A percentile compares a stretch with the other conserved stretches of the same genome.
These are phyloP conservation scores for Paspalum notatum DNA, from an alignment of 176 grass and related monocot genomes.

Conservation along the genomic window DNA sequence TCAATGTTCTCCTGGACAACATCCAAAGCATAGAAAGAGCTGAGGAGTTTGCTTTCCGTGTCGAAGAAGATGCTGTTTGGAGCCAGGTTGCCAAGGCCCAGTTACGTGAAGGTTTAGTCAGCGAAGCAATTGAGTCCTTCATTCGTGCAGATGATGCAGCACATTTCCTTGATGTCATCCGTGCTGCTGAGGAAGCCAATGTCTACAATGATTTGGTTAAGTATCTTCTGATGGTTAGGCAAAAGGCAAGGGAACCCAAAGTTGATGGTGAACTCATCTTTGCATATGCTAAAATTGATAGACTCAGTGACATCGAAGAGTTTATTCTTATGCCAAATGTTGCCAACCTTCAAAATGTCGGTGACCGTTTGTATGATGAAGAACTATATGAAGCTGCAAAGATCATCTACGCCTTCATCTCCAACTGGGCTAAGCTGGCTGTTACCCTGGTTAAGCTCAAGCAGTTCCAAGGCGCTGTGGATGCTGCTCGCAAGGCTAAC, in stretches of 20 bases:
- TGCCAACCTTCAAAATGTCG: slow-evolving; percentile 94
- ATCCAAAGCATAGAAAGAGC: slow-evolving; percentile 90
- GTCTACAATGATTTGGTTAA: slow-evolving; percentile 86
- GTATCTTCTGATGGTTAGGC: slow-evolving; percentile 89
- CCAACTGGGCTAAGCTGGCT: slow-evolving; percentile 97
- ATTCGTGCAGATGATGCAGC: slow-evolving; percentile 90
- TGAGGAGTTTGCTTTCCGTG: slow-evolving; percentile 91
- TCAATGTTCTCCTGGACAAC: slow-evolving; percentile 87
- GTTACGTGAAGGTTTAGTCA: slow-evolving; percentile 83
- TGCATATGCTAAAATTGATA: slow-evolving; percentile 94
- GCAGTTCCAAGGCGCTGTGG: slow-evolving; percentile 97
- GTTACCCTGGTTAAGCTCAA: slow-evolving; percentile 88
- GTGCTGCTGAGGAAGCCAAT: slow-evolving; percentile 77
- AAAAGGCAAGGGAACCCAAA: slow-evolving; percentile 78
- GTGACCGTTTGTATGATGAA: slow-evolving; percentile 88
- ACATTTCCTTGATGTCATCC: slow-evolving; percentile 90
- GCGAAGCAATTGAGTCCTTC: slow-evolving; percentile 95
- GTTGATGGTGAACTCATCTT: slow-evolving; percentile 93
- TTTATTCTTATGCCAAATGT: slow-evolving; percentile 99
- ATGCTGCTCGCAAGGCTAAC: slow-evolving; percentile 97
- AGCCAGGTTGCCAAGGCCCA: slow-evolving; percentile 94
- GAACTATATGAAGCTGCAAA: slow-evolving; percentile 98
- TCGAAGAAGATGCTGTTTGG: slow-evolving; percentile 97
- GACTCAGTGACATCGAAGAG: slow-evolving; percentile 88
- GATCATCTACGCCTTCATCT: slow-evolving; percentile 97